Conservation (phyloP, 2,329 filamentous ascomycete genomes). For the Colletotrichum karsti region DNA sequence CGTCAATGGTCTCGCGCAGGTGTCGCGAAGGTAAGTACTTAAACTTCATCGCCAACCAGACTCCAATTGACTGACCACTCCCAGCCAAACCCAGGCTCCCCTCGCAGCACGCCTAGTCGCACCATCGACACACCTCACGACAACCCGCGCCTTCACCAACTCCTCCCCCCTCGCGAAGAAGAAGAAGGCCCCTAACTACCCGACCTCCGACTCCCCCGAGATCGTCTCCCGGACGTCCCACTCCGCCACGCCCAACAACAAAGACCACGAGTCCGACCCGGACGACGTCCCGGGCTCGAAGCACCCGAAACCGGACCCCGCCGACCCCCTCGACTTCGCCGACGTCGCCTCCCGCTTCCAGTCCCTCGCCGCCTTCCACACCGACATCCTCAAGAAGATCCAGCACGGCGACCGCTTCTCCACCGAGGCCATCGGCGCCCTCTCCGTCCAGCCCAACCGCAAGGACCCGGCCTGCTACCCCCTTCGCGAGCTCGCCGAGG, state of each 20-base stretch:
- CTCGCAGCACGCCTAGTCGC: conserved; percentile 14
- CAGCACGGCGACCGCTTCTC: conserved; percentile 60
- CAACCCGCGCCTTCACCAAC: conserved; percentile 39
- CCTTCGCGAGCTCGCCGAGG: conserved; percentile 63
- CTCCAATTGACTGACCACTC: not conserved
- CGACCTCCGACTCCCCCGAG: conserved; percentile 28
- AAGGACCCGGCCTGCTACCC: conserved; percentile 46
- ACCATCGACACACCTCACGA: not conserved
- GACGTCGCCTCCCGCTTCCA: conserved; percentile 54
- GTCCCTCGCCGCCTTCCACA: conserved; percentile 51
- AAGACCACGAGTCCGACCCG: conserved; percentile 32
- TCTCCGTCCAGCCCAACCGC: conserved; percentile 48
- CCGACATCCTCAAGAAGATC: conserved; percentile 49
- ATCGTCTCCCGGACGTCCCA: conserved; percentile 28
- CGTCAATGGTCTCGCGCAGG: conserved; percentile 21
- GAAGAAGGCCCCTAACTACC: conserved; percentile 39
- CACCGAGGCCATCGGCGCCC: conserved; percentile 55
- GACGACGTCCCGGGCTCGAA: conserved; percentile 29
- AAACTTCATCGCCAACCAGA: too few relatives aligned
- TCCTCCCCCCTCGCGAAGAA: conserved; percentile 45
- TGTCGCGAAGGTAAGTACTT: conserved; percentile 4
- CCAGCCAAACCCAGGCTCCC: not conserved
- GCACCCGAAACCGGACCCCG: conserved; percentile 42
- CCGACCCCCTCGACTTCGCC: conserved; percentile 58
- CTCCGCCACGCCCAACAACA: conserved; percentile 31